Conservation (phyloP, 805 yeast genomes). For the Candida fluviatilis region DNA sequence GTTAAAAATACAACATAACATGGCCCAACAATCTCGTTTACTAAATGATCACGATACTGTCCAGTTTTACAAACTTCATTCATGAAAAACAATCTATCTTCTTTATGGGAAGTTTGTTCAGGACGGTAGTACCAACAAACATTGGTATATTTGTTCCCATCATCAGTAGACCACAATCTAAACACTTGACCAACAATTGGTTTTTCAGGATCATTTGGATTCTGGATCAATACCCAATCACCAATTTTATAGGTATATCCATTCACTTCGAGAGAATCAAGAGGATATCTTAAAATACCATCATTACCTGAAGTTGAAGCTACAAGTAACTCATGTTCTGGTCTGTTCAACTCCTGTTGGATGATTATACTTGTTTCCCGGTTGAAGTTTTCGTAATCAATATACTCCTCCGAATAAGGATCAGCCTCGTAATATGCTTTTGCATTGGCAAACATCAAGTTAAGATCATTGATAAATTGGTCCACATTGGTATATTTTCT, state of each 20-base stretch:
- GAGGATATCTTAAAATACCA: constrained; percentile 63
- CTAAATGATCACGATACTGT: constrained; percentile 90
- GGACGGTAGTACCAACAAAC: constrained; percentile 98
- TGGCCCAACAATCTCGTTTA: constrained; percentile 85
- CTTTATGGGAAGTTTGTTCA: constrained; percentile 94
- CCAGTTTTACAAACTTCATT: constrained; percentile 97
- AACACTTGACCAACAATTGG: constrained; percentile 95
- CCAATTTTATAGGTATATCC: constrained; percentile 81
- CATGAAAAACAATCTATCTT: constrained; percentile 82
- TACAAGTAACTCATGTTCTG: constrained; percentile 68
- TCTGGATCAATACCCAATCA: constrained; percentile 87
- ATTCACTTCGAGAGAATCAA: constrained; percentile 67
- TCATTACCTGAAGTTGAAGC: constrained; percentile 40
- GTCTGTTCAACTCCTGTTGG: constrained; percentile 70
- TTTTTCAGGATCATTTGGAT: constrained; percentile 81
- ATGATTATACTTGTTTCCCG: constrained; percentile 52
- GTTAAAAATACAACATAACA: constrained; percentile 95
- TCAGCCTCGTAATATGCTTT: constrained; percentile 53
- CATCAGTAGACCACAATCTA: constrained; percentile 89
- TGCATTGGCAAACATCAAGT: constrained; percentile 69
- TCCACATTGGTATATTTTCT: constrained; percentile 77
- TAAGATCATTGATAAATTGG: constrained; percentile 71
- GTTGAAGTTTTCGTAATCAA: constrained; percentile 64
- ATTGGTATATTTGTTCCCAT: constrained; percentile 77
- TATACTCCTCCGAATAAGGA: constrained; percentile 52